Percentiles rank a stretch among this genome's conserved stretches.
These are phyloP conservation scores for Conringia planisiliqua DNA, from an alignment of 345 rosid genomes.

Conservation along the genomic window DNA sequence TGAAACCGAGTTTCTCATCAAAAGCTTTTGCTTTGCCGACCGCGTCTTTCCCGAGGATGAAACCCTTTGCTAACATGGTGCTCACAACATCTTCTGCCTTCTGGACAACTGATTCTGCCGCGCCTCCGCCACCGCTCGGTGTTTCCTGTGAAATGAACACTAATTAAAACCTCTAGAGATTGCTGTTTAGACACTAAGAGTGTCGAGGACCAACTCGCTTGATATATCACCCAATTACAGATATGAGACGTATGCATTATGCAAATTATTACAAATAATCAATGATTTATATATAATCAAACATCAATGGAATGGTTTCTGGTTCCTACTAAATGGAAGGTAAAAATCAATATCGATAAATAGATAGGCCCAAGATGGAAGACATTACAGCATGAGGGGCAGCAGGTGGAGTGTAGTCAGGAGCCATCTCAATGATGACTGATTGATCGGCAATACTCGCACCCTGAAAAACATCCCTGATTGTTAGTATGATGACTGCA, in stretches of 20 bases:
- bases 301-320: background rate
- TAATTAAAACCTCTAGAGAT: background rate
- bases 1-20: constrained; percentile 76
- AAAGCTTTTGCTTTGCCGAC: constrained; percentile 73
- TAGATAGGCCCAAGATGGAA: background rate
- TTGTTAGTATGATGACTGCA: constrained; percentile 17
- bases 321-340: background rate
- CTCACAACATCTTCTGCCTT: constrained; percentile 94
- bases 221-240: background rate
- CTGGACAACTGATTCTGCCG: constrained; percentile 52
- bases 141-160: constrained; percentile 37
- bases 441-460: constrained; percentile 83
- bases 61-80: constrained; percentile 90
- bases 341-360: background rate
- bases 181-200: background rate
- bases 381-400: constrained; percentile 46
- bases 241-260: background rate
- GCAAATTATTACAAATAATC: background rate
- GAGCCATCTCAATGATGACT: constrained; percentile 64
- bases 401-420: constrained; percentile 59
- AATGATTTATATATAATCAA: background rate
- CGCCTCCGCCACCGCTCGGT: constrained; percentile 33
- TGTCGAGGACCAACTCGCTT: background rate
- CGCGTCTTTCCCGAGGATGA: constrained; percentile 80
- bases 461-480: constrained; percentile 40